These are phyloP conservation scores for Lactarius hengduanensis DNA, from an alignment of 768 basidiomycete species.

Conservation along the genomic window DNA sequence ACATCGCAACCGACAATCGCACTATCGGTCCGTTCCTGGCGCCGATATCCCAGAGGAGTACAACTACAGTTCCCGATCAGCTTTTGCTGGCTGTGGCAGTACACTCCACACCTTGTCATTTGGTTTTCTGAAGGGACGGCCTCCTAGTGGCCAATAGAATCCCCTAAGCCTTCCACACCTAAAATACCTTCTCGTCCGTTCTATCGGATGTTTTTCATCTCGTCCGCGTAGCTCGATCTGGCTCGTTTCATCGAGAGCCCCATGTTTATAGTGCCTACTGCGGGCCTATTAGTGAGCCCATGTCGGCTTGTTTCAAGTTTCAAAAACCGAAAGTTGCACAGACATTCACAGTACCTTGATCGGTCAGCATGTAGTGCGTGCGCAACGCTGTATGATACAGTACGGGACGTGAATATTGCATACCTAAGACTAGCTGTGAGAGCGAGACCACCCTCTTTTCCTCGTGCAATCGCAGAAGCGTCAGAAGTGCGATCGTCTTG, in stretches of 20 bases:
- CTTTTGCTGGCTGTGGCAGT: not conserved
- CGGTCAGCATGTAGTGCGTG: not conserved
- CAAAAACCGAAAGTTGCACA: not conserved
- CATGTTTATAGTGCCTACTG: not conserved
- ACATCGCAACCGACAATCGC: not conserved
- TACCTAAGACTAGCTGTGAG: not conserved
- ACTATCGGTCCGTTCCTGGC: conserved; percentile 14
- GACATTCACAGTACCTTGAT: not conserved
- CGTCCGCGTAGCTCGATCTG: not conserved
- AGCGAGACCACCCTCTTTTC: not conserved
- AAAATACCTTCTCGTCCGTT: not conserved
- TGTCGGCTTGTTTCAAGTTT: not conserved
- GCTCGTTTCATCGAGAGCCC: not conserved
- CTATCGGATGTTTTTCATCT: conserved; percentile 9
- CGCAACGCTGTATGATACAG: not conserved
- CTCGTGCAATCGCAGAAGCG: not conserved
- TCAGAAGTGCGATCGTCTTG: not conserved
- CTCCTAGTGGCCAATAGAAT: not conserved
- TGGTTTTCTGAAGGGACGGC: not conserved
- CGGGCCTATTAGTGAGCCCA: not conserved
- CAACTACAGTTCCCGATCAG: not conserved
- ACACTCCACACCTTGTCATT: not conserved
- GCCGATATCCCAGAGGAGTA: not conserved
- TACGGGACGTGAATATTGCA: not conserved
- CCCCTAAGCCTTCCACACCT: not conserved